A percentile compares a stretch with the other conserved stretches of the same genome.
These are phyloP conservation scores for button mushroom (Agaricus bisporus) DNA, from an alignment of 768 basidiomycete species.

Conservation along the genomic window DNA sequence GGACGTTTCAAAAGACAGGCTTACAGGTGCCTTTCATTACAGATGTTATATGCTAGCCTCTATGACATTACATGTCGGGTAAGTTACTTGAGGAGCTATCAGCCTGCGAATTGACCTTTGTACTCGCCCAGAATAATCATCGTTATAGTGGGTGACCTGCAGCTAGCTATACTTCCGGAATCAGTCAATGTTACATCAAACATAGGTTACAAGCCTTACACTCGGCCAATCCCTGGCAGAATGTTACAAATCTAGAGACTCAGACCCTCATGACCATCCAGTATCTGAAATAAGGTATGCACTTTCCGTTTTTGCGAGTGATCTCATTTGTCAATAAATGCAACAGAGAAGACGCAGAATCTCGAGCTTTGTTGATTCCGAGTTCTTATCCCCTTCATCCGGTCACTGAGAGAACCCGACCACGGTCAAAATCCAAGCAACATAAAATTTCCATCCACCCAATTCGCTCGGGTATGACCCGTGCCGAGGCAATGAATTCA, in stretches of 20 bases:
- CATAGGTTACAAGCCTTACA: slow-evolving; percentile 51
- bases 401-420: slow-evolving; percentile 23
- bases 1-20: too few species aligned
- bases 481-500: slow-evolving; percentile 56
- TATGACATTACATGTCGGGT: slow-evolving; percentile 71
- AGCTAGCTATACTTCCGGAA: slow-evolving; percentile 2
- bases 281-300: slow-evolving; percentile 7
- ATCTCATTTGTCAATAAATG: background rate
- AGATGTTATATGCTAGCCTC: slow-evolving; percentile 71
- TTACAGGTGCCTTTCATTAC: background rate
- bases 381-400: slow-evolving; percentile 14
- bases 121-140: slow-evolving; percentile 36
- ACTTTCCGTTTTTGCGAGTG: background rate
- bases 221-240: slow-evolving; percentile 42
- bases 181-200: background rate
- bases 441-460: slow-evolving; percentile 61
- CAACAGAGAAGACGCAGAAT: background rate
- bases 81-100: slow-evolving; percentile 21
- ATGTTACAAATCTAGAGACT: slow-evolving; percentile 5
- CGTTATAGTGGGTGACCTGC: slow-evolving; percentile 33
- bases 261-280: background rate
- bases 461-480: slow-evolving; percentile 53
- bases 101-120: background rate
- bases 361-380: slow-evolving; percentile 10
- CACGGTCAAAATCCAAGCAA: slow-evolving; percentile 50